These are phyloP conservation scores for Camptophora hylomeconis DNA, from an alignment of 2,329 filamentous ascomycete species.

Conservation along the genomic window DNA sequence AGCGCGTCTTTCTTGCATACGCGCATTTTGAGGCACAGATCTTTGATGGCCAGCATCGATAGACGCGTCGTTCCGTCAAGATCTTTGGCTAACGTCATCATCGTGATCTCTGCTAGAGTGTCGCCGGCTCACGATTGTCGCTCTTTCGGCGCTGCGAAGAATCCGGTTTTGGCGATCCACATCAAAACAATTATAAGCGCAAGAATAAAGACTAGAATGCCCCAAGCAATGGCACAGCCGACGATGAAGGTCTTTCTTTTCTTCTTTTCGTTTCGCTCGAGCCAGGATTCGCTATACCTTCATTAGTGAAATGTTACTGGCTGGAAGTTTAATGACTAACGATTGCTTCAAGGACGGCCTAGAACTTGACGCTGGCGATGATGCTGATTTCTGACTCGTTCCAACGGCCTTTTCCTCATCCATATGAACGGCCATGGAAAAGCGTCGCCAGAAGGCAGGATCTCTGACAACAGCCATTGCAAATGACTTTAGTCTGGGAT, in stretches of 20 bases:
- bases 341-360: conserved; percentile 11
- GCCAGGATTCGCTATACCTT: conserved; percentile 38
- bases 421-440: conserved; percentile 43
- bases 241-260: conserved; percentile 34
- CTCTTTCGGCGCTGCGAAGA: conserved; percentile 4
- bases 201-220: conserved; percentile 7
- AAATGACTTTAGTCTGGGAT: background rate
- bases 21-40: no score
- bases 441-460: conserved; percentile 48
- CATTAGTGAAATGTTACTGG: background rate
- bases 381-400: conserved; percentile 7
- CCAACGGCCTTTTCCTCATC: conserved; percentile 33
- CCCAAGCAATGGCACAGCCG: conserved; percentile 23
- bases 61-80: background rate
- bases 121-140: background rate
- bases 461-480: conserved; percentile 40
- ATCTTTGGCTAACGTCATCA: background rate
- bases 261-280: conserved; percentile 37
- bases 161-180: conserved; percentile 10
- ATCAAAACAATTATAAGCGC: conserved; percentile 11
- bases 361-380: conserved; percentile 8
- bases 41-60: background rate
- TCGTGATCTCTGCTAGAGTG: background rate
- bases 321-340: conserved; percentile 12
- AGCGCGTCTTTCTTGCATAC: no score